A percentile compares a stretch with the other conserved stretches of the same genome.
phyloP scores from a whole-genome alignment of 2,329 filamentous ascomycete species.

The Aschersonia sp. region DNA sequence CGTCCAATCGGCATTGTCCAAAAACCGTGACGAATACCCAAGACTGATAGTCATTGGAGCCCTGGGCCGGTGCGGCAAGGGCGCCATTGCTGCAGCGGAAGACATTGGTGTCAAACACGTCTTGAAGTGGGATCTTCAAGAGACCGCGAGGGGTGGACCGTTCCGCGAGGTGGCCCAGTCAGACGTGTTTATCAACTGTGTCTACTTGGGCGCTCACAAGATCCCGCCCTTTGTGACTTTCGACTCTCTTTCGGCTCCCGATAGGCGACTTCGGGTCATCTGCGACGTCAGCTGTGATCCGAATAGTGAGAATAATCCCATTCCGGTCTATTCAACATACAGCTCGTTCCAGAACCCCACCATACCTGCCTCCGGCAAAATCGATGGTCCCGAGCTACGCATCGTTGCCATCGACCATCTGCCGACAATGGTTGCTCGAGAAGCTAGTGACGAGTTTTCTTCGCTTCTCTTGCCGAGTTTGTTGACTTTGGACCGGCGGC shows the following conservation, averaged over 20 bases:
- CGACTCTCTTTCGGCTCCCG: slow-evolving; percentile 46
- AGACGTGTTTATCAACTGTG: slow-evolving; percentile 43
- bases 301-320: slow-evolving; percentile 54
- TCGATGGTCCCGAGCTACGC: slow-evolving; percentile 42
- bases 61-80: slow-evolving; percentile 69
- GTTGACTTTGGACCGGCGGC: slow-evolving; percentile 2
- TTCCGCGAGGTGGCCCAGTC: slow-evolving; percentile 65
- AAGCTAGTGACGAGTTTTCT: slow-evolving; percentile 50
- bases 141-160: slow-evolving; percentile 56
- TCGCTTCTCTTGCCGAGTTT: slow-evolving; percentile 1
- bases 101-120: slow-evolving; percentile 51
- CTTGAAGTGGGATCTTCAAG: slow-evolving; percentile 52
- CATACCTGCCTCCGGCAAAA: slow-evolving; percentile 51
- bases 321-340: slow-evolving; percentile 72
- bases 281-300: slow-evolving; percentile 70
- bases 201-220: slow-evolving; percentile 53
- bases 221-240: slow-evolving; percentile 72
- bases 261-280: slow-evolving; percentile 64
- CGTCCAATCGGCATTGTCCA: slow-evolving; percentile 56
- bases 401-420: slow-evolving; percentile 86
- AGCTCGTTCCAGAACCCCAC: slow-evolving; percentile 87
- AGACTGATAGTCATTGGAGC: slow-evolving; percentile 73
- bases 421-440: slow-evolving; percentile 69
- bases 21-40: slow-evolving; percentile 53
- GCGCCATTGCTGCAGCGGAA: slow-evolving; percentile 67